Percentiles rank a stretch among this genome's conserved stretches.
Evolutionary conservation across 2,329 filamentous ascomycete genomes (phyloP).

Genomic region (Cladosporium sp.): DNA sequence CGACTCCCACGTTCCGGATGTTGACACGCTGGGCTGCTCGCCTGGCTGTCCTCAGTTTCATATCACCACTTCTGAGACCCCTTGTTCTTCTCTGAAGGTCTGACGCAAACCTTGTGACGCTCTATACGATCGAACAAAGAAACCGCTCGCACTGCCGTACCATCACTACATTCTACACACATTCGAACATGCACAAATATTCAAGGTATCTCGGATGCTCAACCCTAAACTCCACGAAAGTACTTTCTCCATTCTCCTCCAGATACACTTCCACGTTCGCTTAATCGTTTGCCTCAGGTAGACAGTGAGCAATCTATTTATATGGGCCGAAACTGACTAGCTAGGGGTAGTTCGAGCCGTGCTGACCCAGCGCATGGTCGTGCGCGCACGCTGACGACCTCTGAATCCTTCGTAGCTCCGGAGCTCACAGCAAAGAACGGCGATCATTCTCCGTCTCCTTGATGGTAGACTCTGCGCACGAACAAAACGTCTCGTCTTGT

Average conservation of each 20-base stretch:
- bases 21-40: neutral
- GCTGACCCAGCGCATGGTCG: slow-evolving; percentile 5
- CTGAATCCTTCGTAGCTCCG: slow-evolving; percentile 5
- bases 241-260: neutral
- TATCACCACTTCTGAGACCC: slow-evolving; percentile 1
- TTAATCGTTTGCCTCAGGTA: slow-evolving; percentile 8
- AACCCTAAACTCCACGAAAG: neutral
- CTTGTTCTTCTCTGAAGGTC: slow-evolving; percentile 40
- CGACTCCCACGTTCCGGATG: neutral
- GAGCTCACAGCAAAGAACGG: neutral
- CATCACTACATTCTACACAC: neutral
- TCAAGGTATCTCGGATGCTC: neutral
- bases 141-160: neutral
- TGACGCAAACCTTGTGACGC: slow-evolving; percentile 38
- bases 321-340: slow-evolving; percentile 5
- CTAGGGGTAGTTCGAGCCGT: slow-evolving; percentile 12
- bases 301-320: slow-evolving; percentile 2
- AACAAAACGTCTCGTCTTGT: neutral
- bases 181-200: neutral
- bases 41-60: slow-evolving; percentile 2
- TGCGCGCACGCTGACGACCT: neutral
- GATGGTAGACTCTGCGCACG: neutral
- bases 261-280: neutral
- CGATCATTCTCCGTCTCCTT: neutral
- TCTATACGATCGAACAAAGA: neutral